Evolutionary conservation across 805 yeast species (phyloP), one percentile per base, ranked within the genome.

Genomic region (Maudiozyma pseudohumilis): DNA sequence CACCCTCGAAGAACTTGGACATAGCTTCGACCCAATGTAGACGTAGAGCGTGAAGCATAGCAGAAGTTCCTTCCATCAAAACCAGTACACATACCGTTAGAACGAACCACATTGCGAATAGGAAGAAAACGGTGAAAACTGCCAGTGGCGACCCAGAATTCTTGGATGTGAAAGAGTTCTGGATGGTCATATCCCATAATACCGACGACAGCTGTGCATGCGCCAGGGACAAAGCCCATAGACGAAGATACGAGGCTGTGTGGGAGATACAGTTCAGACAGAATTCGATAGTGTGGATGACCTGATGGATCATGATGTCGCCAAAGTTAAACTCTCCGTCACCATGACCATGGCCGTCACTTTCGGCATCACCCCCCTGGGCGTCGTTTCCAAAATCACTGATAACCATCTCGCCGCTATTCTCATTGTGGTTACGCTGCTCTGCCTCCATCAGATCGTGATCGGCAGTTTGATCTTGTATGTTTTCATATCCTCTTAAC

Each of bases 1-100:
- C 97, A 59, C 99, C 99, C 56, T 83, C 92, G 54, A 88, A 92
- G 65, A 81, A 94, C 67, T 92, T 92, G 44, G 96, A 86, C 99
- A 92, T 92, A 20, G 96, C 80, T 66, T 92, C 99, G 45, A 92
- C 98, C 99, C 99, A 92, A 61, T 92, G 98, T 56, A 92, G 73
- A 70, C 99, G 84, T 56, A 92, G 72, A n/a, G 96, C 82, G 64
- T 92, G 99, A 56, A 92, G 73, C 98, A 92, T 92, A 25, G 98
- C 98, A 19, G 96, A 86, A 0, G 99, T 92, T 41, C 98, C 99
- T 64, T 92, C 99, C 99, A 92, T 92, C 37, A 83, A 67, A 11
- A 92, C 97, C 54, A 92, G 70, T 50, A 92, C 86, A 53, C 85
- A 81, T 19, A 88, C 89, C 0, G 98, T 89, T 44, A 92, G 68